These are phyloP conservation scores for Calocybe indica DNA, from an alignment of 768 basidiomycete species.

Conservation along the genomic window DNA sequence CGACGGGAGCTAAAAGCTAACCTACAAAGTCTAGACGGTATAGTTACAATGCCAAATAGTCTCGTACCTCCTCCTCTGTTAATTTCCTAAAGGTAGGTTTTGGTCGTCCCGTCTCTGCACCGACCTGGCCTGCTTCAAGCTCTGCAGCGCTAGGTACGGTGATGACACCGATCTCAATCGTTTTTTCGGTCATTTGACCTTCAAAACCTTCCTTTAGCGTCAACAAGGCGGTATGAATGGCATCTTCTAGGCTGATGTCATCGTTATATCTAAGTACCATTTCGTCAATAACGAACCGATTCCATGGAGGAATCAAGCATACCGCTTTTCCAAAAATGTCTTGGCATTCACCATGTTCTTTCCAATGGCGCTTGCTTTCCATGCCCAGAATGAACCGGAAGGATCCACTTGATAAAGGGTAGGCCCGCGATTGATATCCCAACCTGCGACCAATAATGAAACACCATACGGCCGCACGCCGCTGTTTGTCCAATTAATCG, in stretches of 20 bases:
- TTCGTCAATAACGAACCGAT: slow-evolving; percentile 9
- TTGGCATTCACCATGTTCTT: slow-evolving; percentile 99
- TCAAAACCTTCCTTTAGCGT: slow-evolving; percentile 99
- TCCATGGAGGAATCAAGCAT: slow-evolving; percentile 17
- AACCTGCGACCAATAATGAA: slow-evolving; percentile 94
- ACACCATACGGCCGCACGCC: slow-evolving; percentile 99
- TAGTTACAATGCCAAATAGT: slow-evolving; percentile 81
- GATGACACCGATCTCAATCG: slow-evolving; percentile 96
- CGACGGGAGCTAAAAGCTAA: slow-evolving; percentile 5
- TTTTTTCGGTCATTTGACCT: slow-evolving; percentile 99
- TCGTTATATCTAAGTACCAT: slow-evolving; percentile 80
- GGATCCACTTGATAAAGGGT: slow-evolving; percentile 99
- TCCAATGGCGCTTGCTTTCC: slow-evolving; percentile 99
- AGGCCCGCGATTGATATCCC: slow-evolving; percentile 91
- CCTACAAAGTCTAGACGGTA: slow-evolving; percentile 15
- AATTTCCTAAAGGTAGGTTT: slow-evolving; percentile 93
- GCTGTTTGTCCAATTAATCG: slow-evolving; percentile 35
- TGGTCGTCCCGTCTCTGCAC: slow-evolving; percentile 60
- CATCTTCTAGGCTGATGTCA: slow-evolving; percentile 97
- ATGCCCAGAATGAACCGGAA: slow-evolving; percentile 98
- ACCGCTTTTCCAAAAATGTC: slow-evolving; percentile 99
- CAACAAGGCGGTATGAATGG: slow-evolving; percentile 95
- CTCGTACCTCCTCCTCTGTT: slow-evolving; percentile 93
- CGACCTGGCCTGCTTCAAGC: slow-evolving; percentile 65
- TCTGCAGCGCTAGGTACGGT: slow-evolving; percentile 77